These are phyloP conservation scores for Heliophila coronopifolia DNA, from an alignment of 441 rosid genomes.

Conservation along the genomic window DNA sequence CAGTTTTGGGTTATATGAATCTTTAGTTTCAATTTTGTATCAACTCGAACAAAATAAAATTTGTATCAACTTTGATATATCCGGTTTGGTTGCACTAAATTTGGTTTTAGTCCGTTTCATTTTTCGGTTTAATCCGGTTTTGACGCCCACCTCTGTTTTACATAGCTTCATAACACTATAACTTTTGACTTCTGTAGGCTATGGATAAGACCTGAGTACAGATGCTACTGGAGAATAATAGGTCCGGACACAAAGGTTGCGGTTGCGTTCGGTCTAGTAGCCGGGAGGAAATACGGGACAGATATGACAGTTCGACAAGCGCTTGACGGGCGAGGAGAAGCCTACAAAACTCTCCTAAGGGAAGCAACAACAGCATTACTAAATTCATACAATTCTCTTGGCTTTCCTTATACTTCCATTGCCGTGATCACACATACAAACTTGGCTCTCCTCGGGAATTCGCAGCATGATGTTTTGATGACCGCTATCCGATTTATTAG, in stretches of 20 bases:
- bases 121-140: neutral
- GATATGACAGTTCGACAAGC: constrained; percentile 58
- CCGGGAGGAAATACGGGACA: constrained; percentile 49
- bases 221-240: constrained; percentile 69
- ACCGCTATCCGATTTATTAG: constrained; percentile 58
- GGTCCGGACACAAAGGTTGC: constrained; percentile 59
- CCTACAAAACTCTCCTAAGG: constrained; percentile 64
- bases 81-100: neutral
- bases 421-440: constrained; percentile 48
- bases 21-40: too few species aligned
- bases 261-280: constrained; percentile 51
- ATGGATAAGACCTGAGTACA: constrained; percentile 63
- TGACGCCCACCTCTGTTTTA: neutral
- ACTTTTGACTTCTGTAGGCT: constrained; percentile 32
- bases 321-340: constrained; percentile 67
- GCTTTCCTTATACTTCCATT: constrained; percentile 46
- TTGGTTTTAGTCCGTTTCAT: too few species aligned
- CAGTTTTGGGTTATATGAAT: too few species aligned
- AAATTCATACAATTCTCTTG: constrained; percentile 64
- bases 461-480: constrained; percentile 40
- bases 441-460: constrained; percentile 51
- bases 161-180: neutral
- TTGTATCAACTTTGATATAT: neutral
- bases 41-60: too few species aligned
- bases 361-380: constrained; percentile 79